Evolutionary conservation across 305 asterid genomes (phyloP).

Genomic region (Solanum aculeatissimum): DNA sequence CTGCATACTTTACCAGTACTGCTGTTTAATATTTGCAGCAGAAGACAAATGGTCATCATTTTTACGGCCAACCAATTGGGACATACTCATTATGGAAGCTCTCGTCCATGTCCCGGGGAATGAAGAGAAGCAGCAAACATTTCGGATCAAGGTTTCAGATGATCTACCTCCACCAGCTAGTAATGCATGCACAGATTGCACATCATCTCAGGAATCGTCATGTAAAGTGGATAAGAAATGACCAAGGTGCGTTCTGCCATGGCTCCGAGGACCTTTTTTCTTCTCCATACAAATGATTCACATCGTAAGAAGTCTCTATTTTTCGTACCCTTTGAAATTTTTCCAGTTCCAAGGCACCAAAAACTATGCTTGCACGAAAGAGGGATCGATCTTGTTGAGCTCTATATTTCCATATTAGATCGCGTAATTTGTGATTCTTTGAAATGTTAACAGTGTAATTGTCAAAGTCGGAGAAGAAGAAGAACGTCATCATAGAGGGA

Average conservation of each 20-base stretch:
- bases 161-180: slow-evolving; percentile 31
- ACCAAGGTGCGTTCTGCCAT: background rate
- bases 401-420: background rate
- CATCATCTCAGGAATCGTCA: slow-evolving; percentile 25
- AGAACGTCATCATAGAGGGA: background rate
- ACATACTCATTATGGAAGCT: slow-evolving; percentile 86
- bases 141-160: slow-evolving; percentile 53
- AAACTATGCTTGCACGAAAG: background rate
- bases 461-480: background rate
- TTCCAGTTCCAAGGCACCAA: background rate
- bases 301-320: background rate
- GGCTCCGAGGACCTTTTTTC: background rate
- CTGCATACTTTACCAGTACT: background rate
- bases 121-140: slow-evolving; percentile 55
- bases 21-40: slow-evolving; percentile 16
- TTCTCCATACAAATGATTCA: background rate
- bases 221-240: slow-evolving; percentile 5
- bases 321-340: background rate
- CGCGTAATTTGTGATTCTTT: background rate
- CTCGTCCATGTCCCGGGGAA: slow-evolving; percentile 69
- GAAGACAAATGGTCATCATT: slow-evolving; percentile 52
- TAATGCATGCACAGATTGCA: slow-evolving; percentile 34
- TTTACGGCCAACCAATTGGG: slow-evolving; percentile 68
- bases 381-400: background rate
- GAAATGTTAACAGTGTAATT: background rate